phyloP scores from a whole-genome alignment of 2,329 filamentous ascomycete genomes.

The Monascus ruber region DNA sequence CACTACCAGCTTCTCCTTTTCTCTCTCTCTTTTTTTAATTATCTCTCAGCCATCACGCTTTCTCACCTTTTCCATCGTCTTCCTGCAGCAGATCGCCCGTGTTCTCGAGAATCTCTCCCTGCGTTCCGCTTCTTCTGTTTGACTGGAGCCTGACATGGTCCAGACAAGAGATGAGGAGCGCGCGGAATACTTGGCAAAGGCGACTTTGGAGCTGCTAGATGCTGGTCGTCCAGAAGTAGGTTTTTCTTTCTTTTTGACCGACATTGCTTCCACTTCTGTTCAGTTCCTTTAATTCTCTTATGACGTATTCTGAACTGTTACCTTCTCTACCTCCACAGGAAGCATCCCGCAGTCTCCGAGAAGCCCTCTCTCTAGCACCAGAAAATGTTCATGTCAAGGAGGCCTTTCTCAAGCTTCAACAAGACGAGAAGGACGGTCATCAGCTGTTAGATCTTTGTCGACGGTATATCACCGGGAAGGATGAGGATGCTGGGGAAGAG shows the following conservation, averaged over 20 bases:
- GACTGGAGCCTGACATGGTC: slow-evolving; percentile 28
- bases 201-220: slow-evolving; percentile 37
- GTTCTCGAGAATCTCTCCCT: neutral
- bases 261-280: neutral
- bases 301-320: too few relatives aligned
- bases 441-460: slow-evolving; percentile 34
- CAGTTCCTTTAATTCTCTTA: neutral
- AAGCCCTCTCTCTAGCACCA: slow-evolving; percentile 37
- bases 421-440: slow-evolving; percentile 31
- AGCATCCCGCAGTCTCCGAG: slow-evolving; percentile 37
- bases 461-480: slow-evolving; percentile 29
- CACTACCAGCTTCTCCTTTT: too few relatives aligned
- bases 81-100: too few relatives aligned
- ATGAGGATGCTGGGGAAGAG: slow-evolving; percentile 34
- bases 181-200: slow-evolving; percentile 34
- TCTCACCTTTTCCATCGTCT: too few relatives aligned
- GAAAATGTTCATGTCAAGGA: slow-evolving; percentile 34
- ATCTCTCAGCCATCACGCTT: too few relatives aligned
- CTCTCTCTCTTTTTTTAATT: too few relatives aligned
- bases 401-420: slow-evolving; percentile 34
- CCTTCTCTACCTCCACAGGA: slow-evolving; percentile 12
- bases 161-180: slow-evolving; percentile 33
- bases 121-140: neutral
- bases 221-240: slow-evolving; percentile 36
- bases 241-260: neutral